Conservation (phyloP, 805 yeast species). For the Hanseniaspora jakobsenii region DNA sequence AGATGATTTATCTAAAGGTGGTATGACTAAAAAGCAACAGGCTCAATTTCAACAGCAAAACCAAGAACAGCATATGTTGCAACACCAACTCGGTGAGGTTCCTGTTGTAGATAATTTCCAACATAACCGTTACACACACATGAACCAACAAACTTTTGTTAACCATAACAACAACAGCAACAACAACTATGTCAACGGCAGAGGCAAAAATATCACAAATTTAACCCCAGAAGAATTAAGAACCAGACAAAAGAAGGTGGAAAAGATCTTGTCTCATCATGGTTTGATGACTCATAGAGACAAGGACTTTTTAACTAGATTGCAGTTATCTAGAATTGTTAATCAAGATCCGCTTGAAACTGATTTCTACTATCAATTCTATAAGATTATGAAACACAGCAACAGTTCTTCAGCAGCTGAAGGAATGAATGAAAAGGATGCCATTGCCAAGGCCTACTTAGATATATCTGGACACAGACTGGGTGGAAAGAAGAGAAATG, state of each 20-base stretch:
- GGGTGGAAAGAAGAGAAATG: slow-evolving; percentile 73
- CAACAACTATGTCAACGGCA: slow-evolving; percentile 14
- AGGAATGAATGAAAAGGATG: slow-evolving; percentile 44
- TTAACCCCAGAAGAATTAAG: slow-evolving; percentile 64
- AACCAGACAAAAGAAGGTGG: slow-evolving; percentile 61
- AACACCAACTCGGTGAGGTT: too few species aligned
- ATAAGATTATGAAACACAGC: slow-evolving; percentile 55
- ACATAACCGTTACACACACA: not conserved
- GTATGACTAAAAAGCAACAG: slow-evolving; percentile 13
- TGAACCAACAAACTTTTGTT: too few species aligned
- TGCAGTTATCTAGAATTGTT: slow-evolving; percentile 89
- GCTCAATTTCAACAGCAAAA: slow-evolving; percentile 8
- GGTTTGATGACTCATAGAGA: slow-evolving; percentile 97
- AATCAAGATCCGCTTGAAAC: slow-evolving; percentile 95
- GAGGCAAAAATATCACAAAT: slow-evolving; percentile 26
- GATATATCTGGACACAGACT: slow-evolving; percentile 84
- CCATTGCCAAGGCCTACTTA: slow-evolving; percentile 84
- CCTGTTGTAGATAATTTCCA: not conserved
- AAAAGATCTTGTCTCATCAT: slow-evolving; percentile 64
- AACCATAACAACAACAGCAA: slow-evolving; percentile 3
- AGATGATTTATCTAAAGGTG: slow-evolving; percentile 7
- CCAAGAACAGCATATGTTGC: not conserved
- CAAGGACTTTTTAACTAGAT: slow-evolving; percentile 86
- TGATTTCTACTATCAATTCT: slow-evolving; percentile 91
- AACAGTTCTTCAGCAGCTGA: slow-evolving; percentile 18